phyloP scores from a whole-genome alignment of 306 rosid genomes.

The Cicer yamashitae region DNA sequence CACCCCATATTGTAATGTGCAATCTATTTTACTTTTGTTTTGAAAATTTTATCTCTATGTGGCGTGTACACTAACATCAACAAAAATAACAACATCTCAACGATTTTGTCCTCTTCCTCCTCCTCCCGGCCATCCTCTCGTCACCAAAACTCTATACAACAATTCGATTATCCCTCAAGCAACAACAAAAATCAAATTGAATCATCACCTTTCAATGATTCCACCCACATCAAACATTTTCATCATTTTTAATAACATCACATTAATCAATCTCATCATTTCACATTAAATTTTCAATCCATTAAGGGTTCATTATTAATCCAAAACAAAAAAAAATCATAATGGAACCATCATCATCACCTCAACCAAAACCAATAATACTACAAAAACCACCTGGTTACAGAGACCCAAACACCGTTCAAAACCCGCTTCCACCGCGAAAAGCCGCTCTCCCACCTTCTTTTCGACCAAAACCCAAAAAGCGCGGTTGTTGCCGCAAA shows the following conservation, averaged over 20 bases:
- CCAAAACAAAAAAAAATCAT: not conserved
- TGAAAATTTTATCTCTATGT: too few species aligned
- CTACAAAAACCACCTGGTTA: slow-evolving; percentile 86
- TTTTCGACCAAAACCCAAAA: slow-evolving; percentile 41
- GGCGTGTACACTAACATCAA: slow-evolving; percentile 6
- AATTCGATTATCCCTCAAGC: too few species aligned
- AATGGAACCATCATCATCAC: slow-evolving; percentile 49
- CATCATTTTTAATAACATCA: too few species aligned
- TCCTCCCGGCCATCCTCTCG: not conserved
- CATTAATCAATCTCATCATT: not conserved
- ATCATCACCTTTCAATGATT: too few species aligned
- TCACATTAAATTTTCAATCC: not conserved
- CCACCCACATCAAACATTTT: too few species aligned
- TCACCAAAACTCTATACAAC: slow-evolving; percentile 9
- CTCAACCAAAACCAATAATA: slow-evolving; percentile 40
- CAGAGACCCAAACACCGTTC: slow-evolving; percentile 43
- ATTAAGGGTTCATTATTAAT: not conserved
- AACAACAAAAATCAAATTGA: too few species aligned
- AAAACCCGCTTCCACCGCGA: slow-evolving; percentile 42
- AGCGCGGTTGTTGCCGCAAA: slow-evolving; percentile 49
- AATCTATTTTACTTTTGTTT: too few species aligned
- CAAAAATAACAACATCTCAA: not conserved
- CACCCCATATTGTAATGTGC: too few species aligned
- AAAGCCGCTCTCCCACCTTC: slow-evolving; percentile 55
- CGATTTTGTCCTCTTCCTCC: slow-evolving; percentile 34